These are phyloP conservation scores for Spiromastix sp. DNA, from an alignment of 2,329 filamentous ascomycete genomes.

Conservation along the genomic window DNA sequence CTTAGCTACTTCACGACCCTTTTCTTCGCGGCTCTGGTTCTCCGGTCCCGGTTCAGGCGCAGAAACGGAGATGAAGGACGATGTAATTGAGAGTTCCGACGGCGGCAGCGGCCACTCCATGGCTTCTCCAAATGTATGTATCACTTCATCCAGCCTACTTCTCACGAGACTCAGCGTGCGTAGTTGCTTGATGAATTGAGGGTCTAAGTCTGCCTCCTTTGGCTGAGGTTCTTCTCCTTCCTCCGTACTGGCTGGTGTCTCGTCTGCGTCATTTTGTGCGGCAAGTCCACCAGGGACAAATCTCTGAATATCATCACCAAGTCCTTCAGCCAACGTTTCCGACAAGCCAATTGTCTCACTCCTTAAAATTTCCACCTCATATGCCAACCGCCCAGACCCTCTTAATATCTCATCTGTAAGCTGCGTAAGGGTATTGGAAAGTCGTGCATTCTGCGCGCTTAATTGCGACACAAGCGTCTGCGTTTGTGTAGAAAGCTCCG, in stretches of 20 bases:
- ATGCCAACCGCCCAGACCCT: slow-evolving; percentile 77
- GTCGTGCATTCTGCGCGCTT: slow-evolving; percentile 73
- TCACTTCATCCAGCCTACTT: slow-evolving; percentile 73
- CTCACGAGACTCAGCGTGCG: slow-evolving; percentile 76
- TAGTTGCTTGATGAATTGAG: slow-evolving; percentile 64
- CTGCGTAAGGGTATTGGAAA: slow-evolving; percentile 73
- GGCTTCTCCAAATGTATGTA: slow-evolving; percentile 84
- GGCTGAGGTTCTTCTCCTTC: slow-evolving; percentile 3
- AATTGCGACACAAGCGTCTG: slow-evolving; percentile 79
- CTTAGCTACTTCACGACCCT: slow-evolving; percentile 70
- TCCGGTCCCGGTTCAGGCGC: slow-evolving; percentile 63
- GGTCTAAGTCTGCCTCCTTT: slow-evolving; percentile 33
- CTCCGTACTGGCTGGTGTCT: slow-evolving; percentile 3
- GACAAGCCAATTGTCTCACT: slow-evolving; percentile 75
- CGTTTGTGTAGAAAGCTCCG: slow-evolving; percentile 70
- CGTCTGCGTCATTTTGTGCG: slow-evolving; percentile 4
- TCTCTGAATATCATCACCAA: slow-evolving; percentile 60
- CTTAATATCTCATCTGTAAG: slow-evolving; percentile 91
- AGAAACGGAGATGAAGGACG: slow-evolving; percentile 82
- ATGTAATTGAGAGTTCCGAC: slow-evolving; percentile 71
- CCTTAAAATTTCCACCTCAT: slow-evolving; percentile 87
- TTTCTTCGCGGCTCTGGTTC: slow-evolving; percentile 66
- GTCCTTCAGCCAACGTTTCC: slow-evolving; percentile 62
- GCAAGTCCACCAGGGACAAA: slow-evolving; percentile 51
- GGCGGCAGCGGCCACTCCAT: slow-evolving; percentile 93